These are phyloP conservation scores for Takakia lepidozioides DNA, from an alignment of 225 moss, liverwort and hornwort genomes.

Conservation along the genomic window DNA sequence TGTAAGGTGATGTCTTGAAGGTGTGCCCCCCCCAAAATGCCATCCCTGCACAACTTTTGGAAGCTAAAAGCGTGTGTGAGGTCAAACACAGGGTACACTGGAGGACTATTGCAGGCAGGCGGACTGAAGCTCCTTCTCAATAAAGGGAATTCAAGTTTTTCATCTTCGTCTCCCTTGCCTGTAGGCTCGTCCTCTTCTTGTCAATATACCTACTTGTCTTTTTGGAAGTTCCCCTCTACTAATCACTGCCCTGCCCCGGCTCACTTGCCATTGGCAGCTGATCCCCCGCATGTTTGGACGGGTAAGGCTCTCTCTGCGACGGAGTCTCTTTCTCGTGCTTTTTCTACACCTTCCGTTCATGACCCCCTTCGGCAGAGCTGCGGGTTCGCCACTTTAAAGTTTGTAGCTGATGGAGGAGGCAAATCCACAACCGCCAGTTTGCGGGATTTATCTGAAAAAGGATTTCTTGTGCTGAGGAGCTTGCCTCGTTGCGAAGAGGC, in stretches of 20 bases:
- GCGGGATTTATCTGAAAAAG: slow-evolving; percentile 11
- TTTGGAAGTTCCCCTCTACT: slow-evolving; percentile 12
- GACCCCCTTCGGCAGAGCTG: slow-evolving; percentile 7
- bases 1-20: not conserved
- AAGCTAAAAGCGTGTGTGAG: slow-evolving; percentile 25
- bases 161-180: not conserved
- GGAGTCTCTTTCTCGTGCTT: slow-evolving; percentile 10
- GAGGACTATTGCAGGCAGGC: slow-evolving; percentile 8
- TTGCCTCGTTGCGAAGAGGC: too few relatives aligned
- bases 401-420: too few relatives aligned
- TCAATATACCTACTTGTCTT: slow-evolving; percentile 13
- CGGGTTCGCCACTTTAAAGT: slow-evolving; percentile 5
- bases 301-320: slow-evolving; percentile 10
- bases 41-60: slow-evolving; percentile 26
- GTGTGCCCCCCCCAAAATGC: slow-evolving; percentile 25
- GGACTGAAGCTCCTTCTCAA: slow-evolving; percentile 4
- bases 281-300: slow-evolving; percentile 1
- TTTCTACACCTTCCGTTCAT: slow-evolving; percentile 12
- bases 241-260: slow-evolving; percentile 5
- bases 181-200: slow-evolving; percentile 2
- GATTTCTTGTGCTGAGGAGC: slow-evolving; percentile 5
- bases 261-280: slow-evolving; percentile 2
- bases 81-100: slow-evolving; percentile 11
- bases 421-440: not conserved
- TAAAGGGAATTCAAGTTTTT: slow-evolving; percentile 2